A percentile compares a stretch with the other conserved stretches of the same genome.
phyloP scores from a whole-genome alignment of 1,139 yeast species.

The Taphrina communis region DNA sequence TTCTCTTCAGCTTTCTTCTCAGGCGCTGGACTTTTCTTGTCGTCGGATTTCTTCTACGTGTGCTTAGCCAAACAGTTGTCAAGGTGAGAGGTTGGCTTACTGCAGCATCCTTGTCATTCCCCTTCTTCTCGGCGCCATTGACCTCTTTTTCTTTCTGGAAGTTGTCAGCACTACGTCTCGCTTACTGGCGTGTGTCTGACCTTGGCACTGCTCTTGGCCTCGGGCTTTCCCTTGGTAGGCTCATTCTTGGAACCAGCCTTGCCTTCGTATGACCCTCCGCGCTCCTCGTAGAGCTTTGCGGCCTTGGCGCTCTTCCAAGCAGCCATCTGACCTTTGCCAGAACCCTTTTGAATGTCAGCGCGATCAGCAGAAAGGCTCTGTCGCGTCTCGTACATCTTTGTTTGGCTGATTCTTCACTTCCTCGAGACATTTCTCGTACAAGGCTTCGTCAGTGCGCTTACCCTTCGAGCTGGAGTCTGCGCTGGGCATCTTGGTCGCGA shows the following conservation, averaged over 20 bases:
- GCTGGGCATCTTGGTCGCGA: constrained; percentile 24
- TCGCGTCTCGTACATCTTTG: constrained; percentile 23
- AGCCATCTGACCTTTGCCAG: constrained; percentile 40
- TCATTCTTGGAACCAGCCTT: constrained; percentile 38
- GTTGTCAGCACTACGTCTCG: background rate
- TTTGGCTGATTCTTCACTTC: constrained; percentile 36
- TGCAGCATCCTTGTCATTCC: constrained; percentile 1
- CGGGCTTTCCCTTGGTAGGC: constrained; percentile 34
- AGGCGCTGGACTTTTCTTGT: constrained; percentile 11
- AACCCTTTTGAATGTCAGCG: constrained; percentile 10
- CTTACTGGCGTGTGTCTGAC: constrained; percentile 4
- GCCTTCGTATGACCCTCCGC: constrained; percentile 37
- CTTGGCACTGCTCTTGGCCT: constrained; percentile 30
- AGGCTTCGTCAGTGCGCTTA: constrained; percentile 38
- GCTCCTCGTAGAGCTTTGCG: constrained; percentile 39
- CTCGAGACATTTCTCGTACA: constrained; percentile 38
- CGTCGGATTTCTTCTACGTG: constrained; percentile 12
- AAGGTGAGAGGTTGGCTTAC: background rate
- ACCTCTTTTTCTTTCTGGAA: constrained; percentile 23
- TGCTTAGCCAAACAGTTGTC: background rate
- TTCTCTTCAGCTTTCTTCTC: constrained; percentile 25
- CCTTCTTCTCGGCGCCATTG: constrained; percentile 22
- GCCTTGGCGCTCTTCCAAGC: constrained; percentile 40
- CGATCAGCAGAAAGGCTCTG: too few species aligned
- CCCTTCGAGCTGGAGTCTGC: constrained; percentile 37